Percentiles rank a stretch among this genome's conserved stretches.
Evolutionary conservation across 1,284 basidiomycete genomes (phyloP).

Genomic region (Chondrostereum purpureum): DNA sequence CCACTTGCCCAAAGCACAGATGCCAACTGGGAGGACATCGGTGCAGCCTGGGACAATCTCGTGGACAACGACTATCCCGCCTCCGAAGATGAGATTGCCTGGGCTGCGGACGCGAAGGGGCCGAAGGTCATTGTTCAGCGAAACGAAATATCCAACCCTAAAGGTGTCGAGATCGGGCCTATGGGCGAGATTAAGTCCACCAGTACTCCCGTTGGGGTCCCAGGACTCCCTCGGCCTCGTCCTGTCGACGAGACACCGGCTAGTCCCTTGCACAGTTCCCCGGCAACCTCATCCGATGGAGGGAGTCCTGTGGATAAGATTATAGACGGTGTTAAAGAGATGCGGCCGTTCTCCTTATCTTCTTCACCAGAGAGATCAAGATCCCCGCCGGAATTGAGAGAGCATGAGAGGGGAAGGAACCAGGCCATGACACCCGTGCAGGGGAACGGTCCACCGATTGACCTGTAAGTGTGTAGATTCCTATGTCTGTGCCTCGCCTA

Average conservation of each 20-base stretch:
- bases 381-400: neutral
- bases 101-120: conserved; percentile 36
- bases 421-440: conserved; percentile 51
- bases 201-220: conserved; percentile 16
- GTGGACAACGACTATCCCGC: conserved; percentile 28
- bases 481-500: no score
- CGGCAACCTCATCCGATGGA: conserved; percentile 9
- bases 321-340: conserved; percentile 1
- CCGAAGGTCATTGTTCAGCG: neutral
- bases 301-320: conserved; percentile 9
- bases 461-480: conserved; percentile 21
- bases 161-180: conserved; percentile 23
- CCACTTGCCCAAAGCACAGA: conserved; percentile 25
- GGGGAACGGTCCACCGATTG: conserved; percentile 33
- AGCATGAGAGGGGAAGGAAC: conserved; percentile 42
- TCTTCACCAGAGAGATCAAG: conserved; percentile 1
- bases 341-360: conserved; percentile 5
- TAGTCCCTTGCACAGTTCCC: conserved; percentile 8
- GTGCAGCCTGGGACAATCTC: conserved; percentile 49
- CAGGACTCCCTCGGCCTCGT: conserved; percentile 10
- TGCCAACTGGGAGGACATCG: conserved; percentile 41
- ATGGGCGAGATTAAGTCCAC: conserved; percentile 24
- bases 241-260: conserved; percentile 1
- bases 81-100: conserved; percentile 31
- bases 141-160: conserved; percentile 1